These are phyloP conservation scores for Tephrocybe rancida DNA, from an alignment of 768 basidiomycete genomes.

Conservation along the genomic window DNA sequence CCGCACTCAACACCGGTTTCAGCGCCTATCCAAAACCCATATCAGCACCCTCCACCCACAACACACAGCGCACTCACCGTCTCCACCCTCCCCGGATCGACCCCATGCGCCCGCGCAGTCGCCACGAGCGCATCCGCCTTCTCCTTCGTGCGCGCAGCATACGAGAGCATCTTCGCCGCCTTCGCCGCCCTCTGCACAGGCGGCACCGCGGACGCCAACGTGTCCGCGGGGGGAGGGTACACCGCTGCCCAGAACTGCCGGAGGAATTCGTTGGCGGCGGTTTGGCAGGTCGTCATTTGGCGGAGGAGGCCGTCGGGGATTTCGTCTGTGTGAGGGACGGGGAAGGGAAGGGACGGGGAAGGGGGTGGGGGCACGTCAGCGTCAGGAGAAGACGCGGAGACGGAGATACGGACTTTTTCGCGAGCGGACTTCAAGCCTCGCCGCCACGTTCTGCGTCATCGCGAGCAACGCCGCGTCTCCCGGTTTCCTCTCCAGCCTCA, in stretches of 20 bases:
- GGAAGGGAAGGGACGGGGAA: too few species aligned
- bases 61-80: conserved; percentile 47
- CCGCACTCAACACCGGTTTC: conserved; percentile 73
- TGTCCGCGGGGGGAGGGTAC: conserved; percentile 71
- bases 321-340: conserved; percentile 50
- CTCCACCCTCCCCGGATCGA: conserved; percentile 65
- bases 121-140: conserved; percentile 81
- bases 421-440: conserved; percentile 65
- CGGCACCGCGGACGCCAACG: conserved; percentile 52
- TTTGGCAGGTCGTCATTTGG: conserved; percentile 89
- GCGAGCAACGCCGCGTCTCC: conserved; percentile 67
- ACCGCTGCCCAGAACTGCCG: conserved; percentile 94
- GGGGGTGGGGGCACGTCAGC: not conserved
- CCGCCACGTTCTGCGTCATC: conserved; percentile 83
- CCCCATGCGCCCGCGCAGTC: conserved; percentile 57
- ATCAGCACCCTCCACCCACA: not conserved
- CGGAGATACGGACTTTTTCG: conserved; percentile 75
- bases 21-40: conserved; percentile 56
- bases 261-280: conserved; percentile 93
- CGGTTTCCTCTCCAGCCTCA: conserved; percentile 69
- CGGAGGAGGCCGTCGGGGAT: conserved; percentile 79
- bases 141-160: conserved; percentile 76
- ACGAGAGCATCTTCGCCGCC: conserved; percentile 86
- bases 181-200: conserved; percentile 80
- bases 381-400: too few species aligned